phyloP scores from a whole-genome alignment of 768 basidiomycete species.

The Hemileccinum rubropunctum region DNA sequence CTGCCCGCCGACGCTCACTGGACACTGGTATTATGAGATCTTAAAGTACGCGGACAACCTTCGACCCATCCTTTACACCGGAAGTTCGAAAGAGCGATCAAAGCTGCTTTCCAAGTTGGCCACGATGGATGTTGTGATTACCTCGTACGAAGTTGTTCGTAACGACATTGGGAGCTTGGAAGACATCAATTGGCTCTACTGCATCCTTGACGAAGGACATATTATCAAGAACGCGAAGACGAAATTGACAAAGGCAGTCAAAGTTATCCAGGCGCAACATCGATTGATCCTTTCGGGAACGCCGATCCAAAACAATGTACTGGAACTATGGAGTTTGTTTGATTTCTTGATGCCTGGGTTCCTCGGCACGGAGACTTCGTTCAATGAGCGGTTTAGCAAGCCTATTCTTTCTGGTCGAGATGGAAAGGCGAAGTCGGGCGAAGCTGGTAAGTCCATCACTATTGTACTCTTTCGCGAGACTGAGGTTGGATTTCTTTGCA shows the following conservation, averaged over 20 bases:
- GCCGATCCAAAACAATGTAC: slow-evolving; percentile 97
- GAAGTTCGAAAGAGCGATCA: slow-evolving; percentile 78
- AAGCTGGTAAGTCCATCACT: slow-evolving; percentile 70
- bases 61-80: slow-evolving; percentile 83
- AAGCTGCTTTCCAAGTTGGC: slow-evolving; percentile 62
- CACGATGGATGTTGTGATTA: slow-evolving; percentile 87
- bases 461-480: background rate
- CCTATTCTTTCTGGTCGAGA: slow-evolving; percentile 94
- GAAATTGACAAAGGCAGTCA: slow-evolving; percentile 95
- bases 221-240: slow-evolving; percentile 99
- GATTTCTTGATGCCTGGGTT: slow-evolving; percentile 99
- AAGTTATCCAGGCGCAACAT: slow-evolving; percentile 85
- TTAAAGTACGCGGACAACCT: slow-evolving; percentile 87
- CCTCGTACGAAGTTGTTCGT: slow-evolving; percentile 96
- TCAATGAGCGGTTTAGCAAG: slow-evolving; percentile 94
- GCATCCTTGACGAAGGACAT: slow-evolving; percentile 97
- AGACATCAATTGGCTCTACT: slow-evolving; percentile 85
- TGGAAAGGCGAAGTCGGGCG: slow-evolving; percentile 90
- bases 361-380: slow-evolving; percentile 90
- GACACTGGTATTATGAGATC: slow-evolving; percentile 99
- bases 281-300: slow-evolving; percentile 95
- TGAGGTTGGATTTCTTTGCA: slow-evolving; percentile 31
- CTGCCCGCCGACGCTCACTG: slow-evolving; percentile 95
- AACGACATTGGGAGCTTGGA: slow-evolving; percentile 84
- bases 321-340: slow-evolving; percentile 98